A percentile compares a stretch with the other conserved stretches of the same genome.
Evolutionary conservation across 345 rosid genomes (phyloP).

Genomic region (Lagerstroemia speciosa): DNA sequence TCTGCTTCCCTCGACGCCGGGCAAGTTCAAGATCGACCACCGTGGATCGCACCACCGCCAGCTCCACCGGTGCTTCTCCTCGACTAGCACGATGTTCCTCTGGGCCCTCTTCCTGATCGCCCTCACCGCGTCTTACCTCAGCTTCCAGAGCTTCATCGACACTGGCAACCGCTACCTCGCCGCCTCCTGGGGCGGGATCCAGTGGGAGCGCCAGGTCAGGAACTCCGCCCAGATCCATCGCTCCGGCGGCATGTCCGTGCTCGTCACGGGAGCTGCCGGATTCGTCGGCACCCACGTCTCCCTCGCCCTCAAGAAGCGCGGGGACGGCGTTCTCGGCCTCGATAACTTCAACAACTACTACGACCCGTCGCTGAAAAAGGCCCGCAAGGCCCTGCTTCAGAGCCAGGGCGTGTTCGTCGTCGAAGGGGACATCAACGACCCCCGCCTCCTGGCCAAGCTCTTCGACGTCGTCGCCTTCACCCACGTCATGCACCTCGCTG

Average conservation of each 20-base stretch:
- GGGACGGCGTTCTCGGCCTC: conserved; percentile 28
- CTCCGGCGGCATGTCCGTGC: conserved; percentile 23
- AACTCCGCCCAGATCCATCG: conserved; percentile 21
- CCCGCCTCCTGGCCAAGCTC: conserved; percentile 24
- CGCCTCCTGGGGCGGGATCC: conserved; percentile 27
- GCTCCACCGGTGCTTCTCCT: conserved; percentile 36
- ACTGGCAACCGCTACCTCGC: conserved; percentile 27
- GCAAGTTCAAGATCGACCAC: conserved; percentile 43
- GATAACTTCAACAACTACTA: conserved; percentile 30
- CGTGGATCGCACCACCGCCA: conserved; percentile 24
- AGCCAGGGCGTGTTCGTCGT: conserved; percentile 16
- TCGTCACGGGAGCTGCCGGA: conserved; percentile 29
- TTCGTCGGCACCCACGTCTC: conserved; percentile 32
- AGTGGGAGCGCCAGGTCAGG: conserved; percentile 26
- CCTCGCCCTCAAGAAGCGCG: conserved; percentile 25
- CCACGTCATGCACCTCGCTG: conserved; percentile 34
- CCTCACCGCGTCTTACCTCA: conserved; percentile 37
- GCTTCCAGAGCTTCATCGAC: conserved; percentile 36
- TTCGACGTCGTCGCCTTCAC: conserved; percentile 26
- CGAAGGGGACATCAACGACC: conserved; percentile 30
- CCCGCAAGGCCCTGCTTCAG: conserved; percentile 17
- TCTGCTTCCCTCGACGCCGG: conserved; percentile 42
- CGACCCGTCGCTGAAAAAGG: conserved; percentile 25
- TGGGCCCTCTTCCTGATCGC: conserved; percentile 47
- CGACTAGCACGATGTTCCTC: conserved; percentile 38